These are phyloP conservation scores for Colletotrichum trifolii DNA, from an alignment of 2,329 filamentous ascomycete species.

Conservation along the genomic window DNA sequence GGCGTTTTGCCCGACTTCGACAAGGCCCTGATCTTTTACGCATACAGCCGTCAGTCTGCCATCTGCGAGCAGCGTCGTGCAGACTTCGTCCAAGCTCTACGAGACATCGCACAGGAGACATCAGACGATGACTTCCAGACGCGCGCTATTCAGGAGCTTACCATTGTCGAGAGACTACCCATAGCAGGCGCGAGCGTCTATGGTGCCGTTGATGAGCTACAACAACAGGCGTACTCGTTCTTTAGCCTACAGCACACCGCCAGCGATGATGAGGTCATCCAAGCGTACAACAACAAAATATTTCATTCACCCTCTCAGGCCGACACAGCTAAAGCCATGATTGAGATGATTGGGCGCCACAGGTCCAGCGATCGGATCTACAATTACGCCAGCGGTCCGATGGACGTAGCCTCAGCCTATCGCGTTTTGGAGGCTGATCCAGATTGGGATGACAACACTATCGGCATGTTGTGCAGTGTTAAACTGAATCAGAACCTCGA, in stretches of 20 bases:
- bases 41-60: constrained; percentile 28
- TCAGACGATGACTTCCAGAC: constrained; percentile 32
- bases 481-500: constrained; percentile 30
- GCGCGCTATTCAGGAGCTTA: constrained; percentile 31
- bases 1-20: constrained; percentile 36
- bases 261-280: constrained; percentile 39
- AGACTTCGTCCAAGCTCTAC: constrained; percentile 26
- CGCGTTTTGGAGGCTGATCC: constrained; percentile 26
- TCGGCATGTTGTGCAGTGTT: constrained; percentile 27
- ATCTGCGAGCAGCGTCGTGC: constrained; percentile 28
- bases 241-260: constrained; percentile 31
- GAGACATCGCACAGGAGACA: constrained; percentile 26
- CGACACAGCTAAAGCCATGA: constrained; percentile 38
- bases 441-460: constrained; percentile 22
- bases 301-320: constrained; percentile 38
- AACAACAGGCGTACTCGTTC: constrained; percentile 34
- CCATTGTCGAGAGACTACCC: constrained; percentile 25
- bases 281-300: constrained; percentile 38
- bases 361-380: constrained; percentile 26
- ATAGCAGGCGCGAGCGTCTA: not conserved
- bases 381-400: constrained; percentile 21
- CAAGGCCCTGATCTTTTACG: constrained; percentile 32
- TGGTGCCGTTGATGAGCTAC: constrained; percentile 23
- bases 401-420: constrained; percentile 28
- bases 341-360: constrained; percentile 39